Conservation (phyloP, 768 basidiomycete genomes). For the Tylopilus felleus region DNA sequence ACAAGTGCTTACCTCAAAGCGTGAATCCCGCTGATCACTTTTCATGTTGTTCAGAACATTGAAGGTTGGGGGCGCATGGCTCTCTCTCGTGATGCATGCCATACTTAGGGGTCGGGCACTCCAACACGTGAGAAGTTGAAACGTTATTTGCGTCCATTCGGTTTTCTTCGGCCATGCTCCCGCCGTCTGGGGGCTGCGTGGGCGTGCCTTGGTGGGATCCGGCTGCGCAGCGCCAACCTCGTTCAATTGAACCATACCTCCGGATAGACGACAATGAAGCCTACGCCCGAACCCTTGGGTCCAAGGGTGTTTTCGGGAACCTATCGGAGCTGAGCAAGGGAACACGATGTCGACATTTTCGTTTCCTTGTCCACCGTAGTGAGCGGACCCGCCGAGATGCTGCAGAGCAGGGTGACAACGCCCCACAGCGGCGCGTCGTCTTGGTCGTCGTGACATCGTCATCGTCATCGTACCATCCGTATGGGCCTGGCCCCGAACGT, state of each 20-base stretch:
- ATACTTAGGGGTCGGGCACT: no score
- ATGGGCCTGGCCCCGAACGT: not conserved
- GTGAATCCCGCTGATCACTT: no score
- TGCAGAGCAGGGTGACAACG: conserved; percentile 7
- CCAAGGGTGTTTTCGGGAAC: not conserved
- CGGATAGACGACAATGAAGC: no score
- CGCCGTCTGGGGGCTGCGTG: no score
- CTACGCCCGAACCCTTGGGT: not conserved
- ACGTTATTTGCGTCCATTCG: not conserved
- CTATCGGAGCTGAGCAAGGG: not conserved
- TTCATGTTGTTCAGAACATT: no score
- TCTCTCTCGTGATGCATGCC: not conserved
- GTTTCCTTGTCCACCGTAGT: not conserved
- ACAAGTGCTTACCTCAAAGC: not conserved
- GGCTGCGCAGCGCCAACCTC: no score
- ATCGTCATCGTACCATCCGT: not conserved
- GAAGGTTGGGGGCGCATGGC: not conserved
- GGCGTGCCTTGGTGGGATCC: not conserved
- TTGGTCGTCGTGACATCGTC: not conserved
- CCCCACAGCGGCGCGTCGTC: not conserved
- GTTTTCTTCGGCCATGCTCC: not conserved
- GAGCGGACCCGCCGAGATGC: not conserved
- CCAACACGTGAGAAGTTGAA: no score
- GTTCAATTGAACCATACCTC: no score
- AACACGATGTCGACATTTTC: not conserved